These are phyloP conservation scores for Ophiosphaerella herpotricha DNA, from an alignment of 2,329 filamentous ascomycete genomes.

Conservation along the genomic window DNA sequence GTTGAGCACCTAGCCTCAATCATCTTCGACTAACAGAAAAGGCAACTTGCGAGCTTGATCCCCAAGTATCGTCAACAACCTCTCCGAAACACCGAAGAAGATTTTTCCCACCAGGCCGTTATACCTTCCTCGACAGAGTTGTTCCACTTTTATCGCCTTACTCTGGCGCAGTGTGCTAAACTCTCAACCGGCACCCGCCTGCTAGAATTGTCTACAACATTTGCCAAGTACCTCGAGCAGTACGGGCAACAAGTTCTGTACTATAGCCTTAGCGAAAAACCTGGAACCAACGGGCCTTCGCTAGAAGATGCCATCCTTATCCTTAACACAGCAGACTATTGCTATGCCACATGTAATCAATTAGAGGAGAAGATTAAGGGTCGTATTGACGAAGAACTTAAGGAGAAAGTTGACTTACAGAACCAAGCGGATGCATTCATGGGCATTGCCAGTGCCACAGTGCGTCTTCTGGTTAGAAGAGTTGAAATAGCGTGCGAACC, in stretches of 20 bases:
- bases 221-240: conserved; percentile 92
- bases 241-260: conserved; percentile 93
- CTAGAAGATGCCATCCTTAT: conserved; percentile 83
- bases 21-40: conserved; percentile 22
- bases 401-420: conserved; percentile 78
- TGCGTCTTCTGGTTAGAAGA: conserved; percentile 80
- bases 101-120: conserved; percentile 87
- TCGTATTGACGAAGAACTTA: conserved; percentile 80
- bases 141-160: conserved; percentile 95
- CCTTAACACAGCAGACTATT: conserved; percentile 96
- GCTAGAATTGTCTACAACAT: conserved; percentile 79
- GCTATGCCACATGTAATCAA: conserved; percentile 89
- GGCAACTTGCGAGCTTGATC: conserved; percentile 78
- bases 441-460: conserved; percentile 86
- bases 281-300: conserved; percentile 59
- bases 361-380: conserved; percentile 93
- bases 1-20: conserved; percentile 7
- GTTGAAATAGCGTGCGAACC: conserved; percentile 83
- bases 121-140: conserved; percentile 94
- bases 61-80: conserved; percentile 86
- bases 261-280: conserved; percentile 67
- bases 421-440: conserved; percentile 95
- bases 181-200: conserved; percentile 88
- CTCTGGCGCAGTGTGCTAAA: conserved; percentile 92
- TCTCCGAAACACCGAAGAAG: conserved; percentile 80